Base-by-base conservation (phyloP, 108 stramenopile species). In the Stephanodiscus triporus region DNA sequence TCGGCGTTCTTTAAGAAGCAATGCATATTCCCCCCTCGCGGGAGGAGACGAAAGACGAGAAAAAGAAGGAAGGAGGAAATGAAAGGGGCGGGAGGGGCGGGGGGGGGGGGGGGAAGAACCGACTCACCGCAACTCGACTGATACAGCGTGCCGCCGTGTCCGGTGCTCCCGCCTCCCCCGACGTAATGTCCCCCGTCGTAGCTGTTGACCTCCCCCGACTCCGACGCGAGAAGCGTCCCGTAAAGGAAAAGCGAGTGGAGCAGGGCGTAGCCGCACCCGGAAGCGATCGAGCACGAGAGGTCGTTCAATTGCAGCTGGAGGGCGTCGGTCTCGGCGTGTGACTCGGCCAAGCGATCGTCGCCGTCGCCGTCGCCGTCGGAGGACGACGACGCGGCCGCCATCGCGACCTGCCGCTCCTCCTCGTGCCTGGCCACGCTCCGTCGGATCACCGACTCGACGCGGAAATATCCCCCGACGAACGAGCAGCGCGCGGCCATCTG, bases 191-290 rank as follows among this genome's bases (percentile, higher is more conserved):
- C 69, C 10, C 48, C 53, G 17, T 61, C 29, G 24, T 63, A 72
- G 9, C 76, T 67, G 42, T 66, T 65, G 0, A 20, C 16, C 34
- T 78, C 81, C 13, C 70, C 63, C 43, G 82, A 57, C 77, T 95
- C 89, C 56, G 84, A 85, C 0, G 94, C 91, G 53, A 92, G 49
- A 10, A 95, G 70, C 32, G 91, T 87, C 9, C 94, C 91, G 56
- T 89, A 95, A 32, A 92, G 61, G 59, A 95, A 72, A 45, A 95
- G 73, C 37, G 89, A 84, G 71, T 95, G 94, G 65, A 95, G 76
- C 6, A 89, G 81, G 38, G 86, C 91, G 61, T 88, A 95, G 4
- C 94, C 93, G n/a, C 75, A 74, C 7, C 94, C 94, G 19, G 94
- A 90, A 19, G 94, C 91, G 17, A 95, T 20, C 13, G 90, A 82